phyloP scores from a whole-genome alignment of 306 rosid genomes.

The Carpinus viminea region DNA sequence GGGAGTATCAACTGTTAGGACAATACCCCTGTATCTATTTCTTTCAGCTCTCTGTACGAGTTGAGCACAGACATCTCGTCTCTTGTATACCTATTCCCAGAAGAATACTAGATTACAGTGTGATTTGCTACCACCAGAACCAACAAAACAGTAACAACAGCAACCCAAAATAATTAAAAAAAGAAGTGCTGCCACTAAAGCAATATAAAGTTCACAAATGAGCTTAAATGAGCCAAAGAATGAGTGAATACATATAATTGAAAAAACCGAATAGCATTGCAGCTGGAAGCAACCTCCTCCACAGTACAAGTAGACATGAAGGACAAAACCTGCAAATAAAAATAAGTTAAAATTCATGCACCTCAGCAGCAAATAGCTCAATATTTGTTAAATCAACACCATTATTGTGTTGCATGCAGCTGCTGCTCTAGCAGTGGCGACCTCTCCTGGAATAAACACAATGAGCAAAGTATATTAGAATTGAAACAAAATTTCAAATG shows the following conservation, averaged over 20 bases:
- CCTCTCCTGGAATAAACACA: slow-evolving; percentile 51
- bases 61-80: slow-evolving; percentile 47
- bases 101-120: background rate
- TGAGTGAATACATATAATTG: slow-evolving; percentile 53
- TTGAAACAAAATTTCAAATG: slow-evolving; percentile 14
- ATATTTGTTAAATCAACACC: slow-evolving; percentile 32
- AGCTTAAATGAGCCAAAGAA: slow-evolving; percentile 6
- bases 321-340: slow-evolving; percentile 45
- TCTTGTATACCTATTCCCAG: slow-evolving; percentile 49
- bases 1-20: slow-evolving; percentile 61
- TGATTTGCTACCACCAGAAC: background rate
- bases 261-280: slow-evolving; percentile 70
- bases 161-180: background rate
- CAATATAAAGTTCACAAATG: background rate
- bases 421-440: slow-evolving; percentile 74
- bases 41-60: slow-evolving; percentile 59
- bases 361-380: background rate
- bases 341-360: background rate
- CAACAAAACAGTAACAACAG: too few relatives aligned
- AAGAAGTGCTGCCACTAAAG: background rate
- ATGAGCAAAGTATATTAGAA: background rate
- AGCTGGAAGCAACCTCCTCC: slow-evolving; percentile 74
- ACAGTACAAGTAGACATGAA: slow-evolving; percentile 47
- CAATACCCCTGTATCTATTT: slow-evolving; percentile 59
- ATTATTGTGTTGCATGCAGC: slow-evolving; percentile 66